Conservation (phyloP, 2,329 filamentous ascomycete genomes). For the Fusarium concolor region DNA sequence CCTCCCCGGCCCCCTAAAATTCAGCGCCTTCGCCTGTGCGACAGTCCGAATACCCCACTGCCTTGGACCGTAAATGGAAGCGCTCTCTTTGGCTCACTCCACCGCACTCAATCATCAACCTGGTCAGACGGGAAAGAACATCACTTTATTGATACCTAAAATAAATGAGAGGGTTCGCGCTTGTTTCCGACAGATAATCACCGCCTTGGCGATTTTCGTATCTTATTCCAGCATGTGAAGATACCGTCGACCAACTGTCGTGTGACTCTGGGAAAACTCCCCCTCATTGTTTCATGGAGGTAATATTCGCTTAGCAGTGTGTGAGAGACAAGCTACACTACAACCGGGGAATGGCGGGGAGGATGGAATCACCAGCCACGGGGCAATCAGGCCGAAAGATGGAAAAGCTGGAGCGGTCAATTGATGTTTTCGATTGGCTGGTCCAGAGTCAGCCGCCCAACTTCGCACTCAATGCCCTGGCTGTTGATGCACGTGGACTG, state of each 20-base stretch:
- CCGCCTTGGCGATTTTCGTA: slow-evolving; percentile 15
- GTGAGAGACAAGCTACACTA: not conserved
- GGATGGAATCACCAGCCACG: slow-evolving; percentile 8
- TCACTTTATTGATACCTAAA: not conserved
- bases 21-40: not conserved
- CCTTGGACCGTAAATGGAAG: slow-evolving; percentile 8
- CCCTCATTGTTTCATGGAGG: not conserved
- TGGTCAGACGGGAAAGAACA: not conserved
- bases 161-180: slow-evolving; percentile 1
- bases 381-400: slow-evolving; percentile 1
- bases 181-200: slow-evolving; percentile 3
- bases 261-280: not conserved
- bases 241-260: not conserved
- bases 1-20: not conserved
- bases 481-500: slow-evolving; percentile 28
- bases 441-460: slow-evolving; percentile 30
- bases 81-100: slow-evolving; percentile 4
- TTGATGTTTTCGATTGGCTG: slow-evolving; percentile 29
- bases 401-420: slow-evolving; percentile 29
- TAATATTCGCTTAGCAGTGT: not conserved
- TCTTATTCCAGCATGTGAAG: slow-evolving; percentile 10
- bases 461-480: slow-evolving; percentile 10
- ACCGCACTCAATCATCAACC: not conserved
- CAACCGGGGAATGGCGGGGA: slow-evolving; percentile 14
- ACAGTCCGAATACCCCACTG: slow-evolving; percentile 1